Evolutionary conservation across 768 basidiomycete genomes (phyloP).

Genomic region (Panellus pusillus): DNA sequence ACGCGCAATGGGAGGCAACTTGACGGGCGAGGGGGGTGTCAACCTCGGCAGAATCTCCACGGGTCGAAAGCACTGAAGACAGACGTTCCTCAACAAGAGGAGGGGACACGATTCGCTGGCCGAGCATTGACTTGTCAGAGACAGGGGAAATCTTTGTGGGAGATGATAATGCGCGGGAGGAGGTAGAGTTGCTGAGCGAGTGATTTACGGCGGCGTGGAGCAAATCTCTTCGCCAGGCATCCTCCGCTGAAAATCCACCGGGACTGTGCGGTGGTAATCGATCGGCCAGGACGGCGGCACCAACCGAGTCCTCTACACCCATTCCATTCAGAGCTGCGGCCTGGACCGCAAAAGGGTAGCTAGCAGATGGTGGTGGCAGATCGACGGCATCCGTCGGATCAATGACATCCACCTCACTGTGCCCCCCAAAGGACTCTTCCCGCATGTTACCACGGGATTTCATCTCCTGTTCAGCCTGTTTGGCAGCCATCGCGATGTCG

Average conservation of each 20-base stretch:
- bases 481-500: slow-evolving; percentile 67
- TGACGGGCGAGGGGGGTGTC: slow-evolving; percentile 34
- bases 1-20: slow-evolving; percentile 55
- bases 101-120: slow-evolving; percentile 44
- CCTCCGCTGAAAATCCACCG: slow-evolving; percentile 58
- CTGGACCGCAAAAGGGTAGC: slow-evolving; percentile 73
- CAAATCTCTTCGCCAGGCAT: slow-evolving; percentile 75
- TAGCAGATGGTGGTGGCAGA: slow-evolving; percentile 65
- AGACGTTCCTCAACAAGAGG: slow-evolving; percentile 27
- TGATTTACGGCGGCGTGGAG: slow-evolving; percentile 78
- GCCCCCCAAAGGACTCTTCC: slow-evolving; percentile 36
- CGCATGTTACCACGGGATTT: slow-evolving; percentile 51
- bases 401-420: slow-evolving; percentile 54
- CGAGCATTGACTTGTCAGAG: slow-evolving; percentile 33
- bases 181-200: slow-evolving; percentile 62
- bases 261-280: slow-evolving; percentile 68
- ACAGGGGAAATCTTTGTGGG: slow-evolving; percentile 34
- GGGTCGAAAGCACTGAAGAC: slow-evolving; percentile 30
- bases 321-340: slow-evolving; percentile 72
- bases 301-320: slow-evolving; percentile 72
- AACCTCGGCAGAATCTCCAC: slow-evolving; percentile 23
- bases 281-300: slow-evolving; percentile 75
- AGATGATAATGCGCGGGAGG: slow-evolving; percentile 48
- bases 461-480: slow-evolving; percentile 74
- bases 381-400: slow-evolving; percentile 87